Evolutionary conservation across 164 flowering plant genomes (phyloP), one percentile per base, ranked within the genome.

Genomic region (Paratinospora sagittata): DNA sequence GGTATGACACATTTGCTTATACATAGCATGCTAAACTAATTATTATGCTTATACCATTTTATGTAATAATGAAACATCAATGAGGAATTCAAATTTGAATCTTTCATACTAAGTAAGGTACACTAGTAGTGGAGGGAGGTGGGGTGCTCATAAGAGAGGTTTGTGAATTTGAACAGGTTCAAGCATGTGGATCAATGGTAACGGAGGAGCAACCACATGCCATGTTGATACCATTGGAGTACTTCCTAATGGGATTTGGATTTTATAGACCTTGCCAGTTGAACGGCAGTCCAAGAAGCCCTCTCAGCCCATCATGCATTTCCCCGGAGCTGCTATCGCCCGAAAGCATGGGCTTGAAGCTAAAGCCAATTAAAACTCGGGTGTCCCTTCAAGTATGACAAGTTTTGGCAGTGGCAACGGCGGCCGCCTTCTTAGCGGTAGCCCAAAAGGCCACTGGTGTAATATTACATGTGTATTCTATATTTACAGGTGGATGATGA

Each of bases 191-290:
- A 68, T 90, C 98, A 30, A 82, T 92, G 92, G 98, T 94, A 78
- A 94, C 98, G 24, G 97, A 94, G 61, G 98, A 94, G 81, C 97
- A 94, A 76, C 98, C 97, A 11, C 95, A 90, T 79, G 98, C 97
- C 62, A 94, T 92, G 98, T 78, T 94, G 78, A 88, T 92, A 69
- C 98, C 98, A 0, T 72, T 94, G 88, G 97, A 92, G 83, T 94
- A 85, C 77, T 94, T 94, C 81, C 74, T 94, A 11, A 90, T 94
- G 96, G 97, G 98, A 14, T 94, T 88, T 27, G 98, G 98, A 27
- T 74, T 94, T 27, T 87, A 86, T 71, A 75, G 90, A 67, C 90
- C 97, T 7, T 71, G 75, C 77, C 80, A 79, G 17, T 45, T 86
- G 58, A 86, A 69, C 6, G 91, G 82, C 73, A 92, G 98, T 75